Evolutionary conservation across 2,329 filamentous ascomycete species (phyloP).

Genomic region (Ophiostoma populinum): DNA sequence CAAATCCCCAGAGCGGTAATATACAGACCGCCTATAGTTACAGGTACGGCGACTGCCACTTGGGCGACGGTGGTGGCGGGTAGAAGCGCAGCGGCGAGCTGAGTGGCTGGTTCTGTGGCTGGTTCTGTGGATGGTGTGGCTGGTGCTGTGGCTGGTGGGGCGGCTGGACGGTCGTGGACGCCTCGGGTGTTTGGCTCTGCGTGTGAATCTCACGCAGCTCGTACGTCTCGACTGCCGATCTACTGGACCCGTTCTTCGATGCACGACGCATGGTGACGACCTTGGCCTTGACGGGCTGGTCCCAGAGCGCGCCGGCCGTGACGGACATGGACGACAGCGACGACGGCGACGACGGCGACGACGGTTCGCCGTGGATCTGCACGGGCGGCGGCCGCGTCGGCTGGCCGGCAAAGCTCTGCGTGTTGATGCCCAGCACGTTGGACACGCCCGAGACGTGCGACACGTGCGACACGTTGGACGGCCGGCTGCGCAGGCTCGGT

Average conservation of each 20-base stretch:
- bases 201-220: conserved; percentile 27
- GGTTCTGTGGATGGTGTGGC: too few relatives aligned
- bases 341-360: not conserved
- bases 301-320: conserved; percentile 5
- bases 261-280: conserved; percentile 3
- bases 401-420: conserved; percentile 14
- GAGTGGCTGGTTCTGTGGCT: too few relatives aligned
- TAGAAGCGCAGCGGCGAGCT: not conserved
- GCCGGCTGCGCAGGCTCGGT: conserved; percentile 16
- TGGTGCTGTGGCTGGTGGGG: not conserved
- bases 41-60: not conserved
- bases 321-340: conserved; percentile 5
- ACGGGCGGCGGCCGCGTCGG: not conserved
- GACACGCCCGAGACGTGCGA: too few relatives aligned
- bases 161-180: too few relatives aligned
- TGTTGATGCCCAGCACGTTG: too few relatives aligned
- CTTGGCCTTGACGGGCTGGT: conserved; percentile 22
- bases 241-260: conserved; percentile 2
- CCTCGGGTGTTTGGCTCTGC: too few relatives aligned
- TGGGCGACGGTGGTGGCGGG: not conserved
- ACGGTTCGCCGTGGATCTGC: not conserved
- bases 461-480: too few relatives aligned
- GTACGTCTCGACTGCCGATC: conserved; percentile 23
- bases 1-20: too few relatives aligned
- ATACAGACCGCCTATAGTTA: too few relatives aligned